These are phyloP conservation scores for Lecanicillium sp. DNA, from an alignment of 2,329 filamentous ascomycete genomes.

Conservation along the genomic window DNA sequence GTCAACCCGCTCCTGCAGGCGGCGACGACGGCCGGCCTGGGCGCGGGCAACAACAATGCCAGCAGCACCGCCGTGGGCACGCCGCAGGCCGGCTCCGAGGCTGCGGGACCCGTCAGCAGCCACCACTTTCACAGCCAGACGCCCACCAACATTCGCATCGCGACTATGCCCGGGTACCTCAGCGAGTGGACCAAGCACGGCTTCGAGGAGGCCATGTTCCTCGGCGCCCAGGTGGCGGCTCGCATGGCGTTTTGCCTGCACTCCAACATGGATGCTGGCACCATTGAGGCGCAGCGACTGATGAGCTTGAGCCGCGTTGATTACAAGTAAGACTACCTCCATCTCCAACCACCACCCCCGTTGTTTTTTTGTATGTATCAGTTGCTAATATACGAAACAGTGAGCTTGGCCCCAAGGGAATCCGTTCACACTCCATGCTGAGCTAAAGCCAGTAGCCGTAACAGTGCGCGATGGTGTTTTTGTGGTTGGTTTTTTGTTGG, in stretches of 20 bases:
- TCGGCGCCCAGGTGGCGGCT: constrained; percentile 81
- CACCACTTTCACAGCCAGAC: constrained; percentile 60
- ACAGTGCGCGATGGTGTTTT: neutral
- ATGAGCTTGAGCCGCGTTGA: constrained; percentile 53
- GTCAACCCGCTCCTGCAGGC: constrained; percentile 91
- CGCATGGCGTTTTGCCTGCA: constrained; percentile 51
- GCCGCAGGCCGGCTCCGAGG: constrained; percentile 32
- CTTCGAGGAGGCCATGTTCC: constrained; percentile 75
- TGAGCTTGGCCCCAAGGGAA: constrained; percentile 46
- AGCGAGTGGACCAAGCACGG: constrained; percentile 80
- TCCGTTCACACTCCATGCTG: constrained; percentile 47
- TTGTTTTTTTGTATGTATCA: no score
- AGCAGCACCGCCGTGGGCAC: constrained; percentile 23
- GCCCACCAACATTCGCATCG: constrained; percentile 74
- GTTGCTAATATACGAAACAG: no score
- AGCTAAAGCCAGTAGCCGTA: constrained; percentile 22
- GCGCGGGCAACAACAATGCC: constrained; percentile 31
- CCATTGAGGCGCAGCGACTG: constrained; percentile 42
- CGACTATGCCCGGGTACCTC: constrained; percentile 75
- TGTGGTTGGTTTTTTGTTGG: neutral
- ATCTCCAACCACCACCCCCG: no score
- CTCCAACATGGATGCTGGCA: constrained; percentile 43
- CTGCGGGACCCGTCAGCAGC: constrained; percentile 24
- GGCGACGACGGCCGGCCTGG: constrained; percentile 66
- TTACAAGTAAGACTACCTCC: constrained; percentile 53